Evolutionary conservation across 208 protist genomes (phyloP), one percentile per base, ranked within the genome.

Genomic region (Wallacemonas sp.): DNA sequence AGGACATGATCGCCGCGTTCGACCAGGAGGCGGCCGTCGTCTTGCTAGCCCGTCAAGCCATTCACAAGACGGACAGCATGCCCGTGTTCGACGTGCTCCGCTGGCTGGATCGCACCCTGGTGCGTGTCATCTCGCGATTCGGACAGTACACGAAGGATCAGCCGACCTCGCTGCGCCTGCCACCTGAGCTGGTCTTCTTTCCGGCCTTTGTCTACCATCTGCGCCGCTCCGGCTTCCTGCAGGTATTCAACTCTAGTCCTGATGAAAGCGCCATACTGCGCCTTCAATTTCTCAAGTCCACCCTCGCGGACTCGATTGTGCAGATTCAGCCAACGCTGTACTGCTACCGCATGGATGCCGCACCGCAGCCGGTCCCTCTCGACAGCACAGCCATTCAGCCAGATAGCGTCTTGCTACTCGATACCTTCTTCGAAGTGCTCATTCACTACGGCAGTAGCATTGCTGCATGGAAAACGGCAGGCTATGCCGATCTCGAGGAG

Each of bases 141-240:
- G 96, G 88, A 34, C 79, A 91, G 19, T 99, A 96, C 72, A 67
- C 81, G 6, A 92, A 94, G 54, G 90, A 99, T 68, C 81, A 98
- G 46, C 89, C 97, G 15, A 53, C 60, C 45, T 96, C 95, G 30
- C 83, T 98, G 56, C 82, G 80, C 17, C 84, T 99, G 36, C 80
- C 90, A 24, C 59, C 72, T 9, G 68, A 96, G 65, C 99, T 99
- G 65, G 79, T 93, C 2, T 84, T 98, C 49, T 99, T 99, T 68
- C 99, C 99, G 11, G 97, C 98, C 68, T 99, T 99, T 79, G 98
- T 99, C 86, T 99, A 99, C 84, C 98, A 99, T 76, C 84, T 99
- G 17, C 93, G 99, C 36, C 88, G 98, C 46, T 98, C 93, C 26
- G 90, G 86, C 61, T 99, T 99, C 65, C 79, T 99, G 33, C 88